Evolutionary conservation across 2,329 filamentous ascomycete species (phyloP), one percentile per base, ranked within the genome.

Genomic region (Periglandula ipomoeae): DNA sequence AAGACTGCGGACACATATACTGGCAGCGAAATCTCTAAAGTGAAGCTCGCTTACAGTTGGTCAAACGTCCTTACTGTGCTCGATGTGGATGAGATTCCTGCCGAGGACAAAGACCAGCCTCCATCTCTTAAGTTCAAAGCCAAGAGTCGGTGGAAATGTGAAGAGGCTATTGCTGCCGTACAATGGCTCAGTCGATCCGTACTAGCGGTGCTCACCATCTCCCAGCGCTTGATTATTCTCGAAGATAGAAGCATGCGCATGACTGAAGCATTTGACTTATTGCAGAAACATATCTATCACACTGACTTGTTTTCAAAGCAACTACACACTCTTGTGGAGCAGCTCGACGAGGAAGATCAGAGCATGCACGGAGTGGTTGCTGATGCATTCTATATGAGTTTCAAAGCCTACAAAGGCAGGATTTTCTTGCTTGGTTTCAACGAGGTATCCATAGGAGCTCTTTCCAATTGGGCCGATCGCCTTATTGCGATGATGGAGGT

Each of bases 361-460:
- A 87, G 89, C 0, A 86, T 97, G 82, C 93, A 97, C 66, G 91
- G 91, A 2, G 90, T 97, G 8, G 88, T 97, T 43, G 91, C 91
- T 7, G 93, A 98, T 72, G 93, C 90, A 0, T 98, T 96, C 58
- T 91, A 91, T 62, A 97, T 97, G 89, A 96, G 91, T 65, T 91
- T 97, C 67, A 89, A 87, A 60, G 79, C 89, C 3, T 98, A 97
- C 69, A 98, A 97, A 65, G 90, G 93, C 5, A 81, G 91, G 26
- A 74, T 96, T 32, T 98, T 98, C 61, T 70, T 97, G 4, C 74
- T 98, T 8, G 90, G 93, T n/a, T 90, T 91, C 69, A 93, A 91
- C 60, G 91, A 97, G 61, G 73, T 96, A 37, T 88, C 89, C 0
- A 87, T 97, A 43, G 93, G 93, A 2, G 87, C 86, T 4, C 69